Base-by-base conservation (phyloP, 2,329 filamentous ascomycete genomes). In the Lachnellula cervina region DNA sequence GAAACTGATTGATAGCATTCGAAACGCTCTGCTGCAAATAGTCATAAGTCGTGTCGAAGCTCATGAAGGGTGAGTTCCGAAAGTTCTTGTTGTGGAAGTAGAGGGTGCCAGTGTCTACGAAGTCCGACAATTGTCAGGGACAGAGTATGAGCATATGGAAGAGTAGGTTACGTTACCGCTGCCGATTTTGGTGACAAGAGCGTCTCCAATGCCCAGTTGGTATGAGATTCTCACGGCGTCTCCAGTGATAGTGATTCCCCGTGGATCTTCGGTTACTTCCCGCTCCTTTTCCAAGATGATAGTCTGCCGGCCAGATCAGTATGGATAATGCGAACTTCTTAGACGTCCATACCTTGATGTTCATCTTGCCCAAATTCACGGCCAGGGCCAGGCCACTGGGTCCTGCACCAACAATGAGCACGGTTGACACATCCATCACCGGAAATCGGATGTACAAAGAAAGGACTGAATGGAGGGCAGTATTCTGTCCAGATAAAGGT, bases 201-300 rank as follows among this genome's bases (percentile, higher is more conserved):
- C 50, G 4, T 63, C 57, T 38, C 67, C 67, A 5, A 68, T 48
- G 3, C 66, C 67, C 4, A 61, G 44, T 1, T 47, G 62, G 21
- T 69, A 64, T 3, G 67, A 46, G 8, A 55, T 45, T 2, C 68
- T 63, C 37, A 71, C 65, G 4, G 66, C 69, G 52, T 70, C 69
- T 45, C 68, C 69, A 17, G 68, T 66, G 14, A 71, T 57, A 1
- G 64, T 64, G 38, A 71, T 69, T 3, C 69, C 69, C 5, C 68
- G 56, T 2, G 68, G 69, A 54, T 71, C 69, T 7, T 50, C 51
- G 3, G 57, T 68, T 28, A 71, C 61, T 9, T 58, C 57, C 3
- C 25, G 9, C 14, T 69, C 65, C 46, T 60, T 63, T 49, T 71
- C 69, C 6, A 71, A 49, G 2, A 69, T 56, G 19, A 70, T 45